Evolutionary conservation across 1,139 yeast genomes (phyloP).

Genomic region (Yarrowia galli): DNA sequence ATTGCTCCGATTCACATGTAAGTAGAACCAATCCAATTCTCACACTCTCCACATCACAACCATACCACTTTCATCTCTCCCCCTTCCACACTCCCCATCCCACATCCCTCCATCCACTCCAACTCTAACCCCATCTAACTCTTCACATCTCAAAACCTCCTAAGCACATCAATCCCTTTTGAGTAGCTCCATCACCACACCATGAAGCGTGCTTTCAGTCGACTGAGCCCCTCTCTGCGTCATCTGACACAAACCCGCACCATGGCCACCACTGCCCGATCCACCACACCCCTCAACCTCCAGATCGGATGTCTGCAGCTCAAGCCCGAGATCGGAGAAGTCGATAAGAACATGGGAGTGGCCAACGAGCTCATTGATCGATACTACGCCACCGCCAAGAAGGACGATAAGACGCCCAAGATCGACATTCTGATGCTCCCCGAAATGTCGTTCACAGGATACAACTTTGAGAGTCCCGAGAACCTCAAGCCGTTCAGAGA

Average conservation of each 20-base stretch:
- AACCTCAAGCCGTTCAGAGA: slow-evolving; percentile 73
- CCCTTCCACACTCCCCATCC: not conserved
- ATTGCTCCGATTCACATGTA: not conserved
- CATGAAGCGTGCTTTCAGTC: slow-evolving; percentile 15
- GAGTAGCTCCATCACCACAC: not conserved
- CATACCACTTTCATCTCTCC: not conserved
- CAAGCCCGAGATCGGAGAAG: slow-evolving; percentile 68
- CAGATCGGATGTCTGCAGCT: slow-evolving; percentile 73
- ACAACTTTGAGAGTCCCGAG: slow-evolving; percentile 62
- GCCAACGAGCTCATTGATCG: slow-evolving; percentile 55
- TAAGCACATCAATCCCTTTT: too few relatives aligned
- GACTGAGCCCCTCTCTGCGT: slow-evolving; percentile 4
- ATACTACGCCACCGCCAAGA: not conserved
- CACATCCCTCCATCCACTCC: not conserved
- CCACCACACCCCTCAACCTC: slow-evolving; percentile 48
- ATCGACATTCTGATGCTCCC: slow-evolving; percentile 72
- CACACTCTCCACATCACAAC: not conserved
- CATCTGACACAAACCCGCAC: not conserved
- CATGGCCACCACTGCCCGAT: slow-evolving; percentile 27
- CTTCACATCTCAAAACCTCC: not conserved
- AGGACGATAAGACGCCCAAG: slow-evolving; percentile 6
- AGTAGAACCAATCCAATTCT: too few relatives aligned
- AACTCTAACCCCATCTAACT: slow-evolving; percentile 22
- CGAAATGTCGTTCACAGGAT: slow-evolving; percentile 86
- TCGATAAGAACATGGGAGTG: slow-evolving; percentile 61